Conservation (phyloP, 768 basidiomycete genomes). For the Calocera viscosa region DNA sequence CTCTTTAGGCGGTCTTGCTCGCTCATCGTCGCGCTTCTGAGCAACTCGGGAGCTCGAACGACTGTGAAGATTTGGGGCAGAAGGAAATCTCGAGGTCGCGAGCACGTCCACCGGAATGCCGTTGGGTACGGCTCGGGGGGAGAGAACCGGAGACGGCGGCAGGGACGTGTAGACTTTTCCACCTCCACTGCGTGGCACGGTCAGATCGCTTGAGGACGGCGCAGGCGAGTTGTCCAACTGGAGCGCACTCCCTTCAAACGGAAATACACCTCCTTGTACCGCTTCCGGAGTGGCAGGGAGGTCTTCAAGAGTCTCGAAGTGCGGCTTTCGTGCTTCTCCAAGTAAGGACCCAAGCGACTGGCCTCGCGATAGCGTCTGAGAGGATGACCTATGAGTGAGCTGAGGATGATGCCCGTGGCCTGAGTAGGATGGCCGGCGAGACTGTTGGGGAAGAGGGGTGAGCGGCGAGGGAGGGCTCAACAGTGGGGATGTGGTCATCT, state of each 20-base stretch:
- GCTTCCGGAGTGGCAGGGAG: neutral
- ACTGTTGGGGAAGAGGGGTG: neutral
- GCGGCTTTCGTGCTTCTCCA: conserved; percentile 2
- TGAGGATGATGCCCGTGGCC: neutral
- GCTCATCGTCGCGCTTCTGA: neutral
- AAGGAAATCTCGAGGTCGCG: neutral
- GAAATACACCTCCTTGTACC: neutral
- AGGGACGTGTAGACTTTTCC: neutral
- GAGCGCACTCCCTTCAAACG: neutral
- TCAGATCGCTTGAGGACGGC: neutral
- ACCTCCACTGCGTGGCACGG: neutral
- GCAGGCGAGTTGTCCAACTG: neutral
- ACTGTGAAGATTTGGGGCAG: neutral
- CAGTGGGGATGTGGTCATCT: neutral
- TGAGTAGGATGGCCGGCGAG: neutral
- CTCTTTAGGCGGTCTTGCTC: neutral
- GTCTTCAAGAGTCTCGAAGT: neutral
- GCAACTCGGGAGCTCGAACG: neutral
- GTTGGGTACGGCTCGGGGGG: neutral
- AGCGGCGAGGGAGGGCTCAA: neutral
- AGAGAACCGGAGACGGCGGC: neutral
- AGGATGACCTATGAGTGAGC: neutral
- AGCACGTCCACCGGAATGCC: neutral
- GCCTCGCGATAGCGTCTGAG: neutral
- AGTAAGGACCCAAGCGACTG: neutral